Percentiles rank a stretch among this genome's conserved stretches.
phyloP scores from a whole-genome alignment of 192 early-diverging fungal species.

The Dissophora ornata region DNA sequence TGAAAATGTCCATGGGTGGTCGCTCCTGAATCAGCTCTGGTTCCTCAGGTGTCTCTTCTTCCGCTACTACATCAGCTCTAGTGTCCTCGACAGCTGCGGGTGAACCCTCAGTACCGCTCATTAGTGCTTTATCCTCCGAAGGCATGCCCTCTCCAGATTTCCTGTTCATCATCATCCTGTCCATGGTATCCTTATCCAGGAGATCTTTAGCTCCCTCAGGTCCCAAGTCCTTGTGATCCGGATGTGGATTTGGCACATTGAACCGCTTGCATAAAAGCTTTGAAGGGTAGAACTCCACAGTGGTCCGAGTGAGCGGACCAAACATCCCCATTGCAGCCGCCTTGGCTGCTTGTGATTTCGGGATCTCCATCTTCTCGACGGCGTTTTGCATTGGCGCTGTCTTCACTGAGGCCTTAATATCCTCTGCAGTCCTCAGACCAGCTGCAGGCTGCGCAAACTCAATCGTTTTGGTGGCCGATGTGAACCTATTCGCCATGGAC shows the following conservation, averaged over 20 bases:
- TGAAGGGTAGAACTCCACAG: slow-evolving; percentile 69
- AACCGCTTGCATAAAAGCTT: slow-evolving; percentile 83
- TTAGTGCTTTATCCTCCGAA: not conserved
- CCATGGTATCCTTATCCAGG: slow-evolving; percentile 59
- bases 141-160: slow-evolving; percentile 13
- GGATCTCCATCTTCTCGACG: slow-evolving; percentile 35
- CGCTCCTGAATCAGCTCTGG: slow-evolving; percentile 56
- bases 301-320: slow-evolving; percentile 71
- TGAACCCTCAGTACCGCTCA: not conserved
- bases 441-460: slow-evolving; percentile 53
- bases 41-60: slow-evolving; percentile 16
- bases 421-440: slow-evolving; percentile 55
- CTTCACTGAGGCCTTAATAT: slow-evolving; percentile 16
- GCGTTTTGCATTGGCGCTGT: not conserved
- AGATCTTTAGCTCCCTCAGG: slow-evolving; percentile 45
- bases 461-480: slow-evolving; percentile 54
- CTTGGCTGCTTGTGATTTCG: slow-evolving; percentile 57
- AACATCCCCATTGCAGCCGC: slow-evolving; percentile 74
- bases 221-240: slow-evolving; percentile 56
- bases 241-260: slow-evolving; percentile 79
- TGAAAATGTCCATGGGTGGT: slow-evolving; percentile 88
- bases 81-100: slow-evolving; percentile 12
- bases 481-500: slow-evolving; percentile 81
- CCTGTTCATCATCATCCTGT: slow-evolving; percentile 48
- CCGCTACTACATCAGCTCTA: not conserved